Conservation (phyloP, 371 early-diverging fungal genomes). For the Rhizomucor miehei region DNA sequence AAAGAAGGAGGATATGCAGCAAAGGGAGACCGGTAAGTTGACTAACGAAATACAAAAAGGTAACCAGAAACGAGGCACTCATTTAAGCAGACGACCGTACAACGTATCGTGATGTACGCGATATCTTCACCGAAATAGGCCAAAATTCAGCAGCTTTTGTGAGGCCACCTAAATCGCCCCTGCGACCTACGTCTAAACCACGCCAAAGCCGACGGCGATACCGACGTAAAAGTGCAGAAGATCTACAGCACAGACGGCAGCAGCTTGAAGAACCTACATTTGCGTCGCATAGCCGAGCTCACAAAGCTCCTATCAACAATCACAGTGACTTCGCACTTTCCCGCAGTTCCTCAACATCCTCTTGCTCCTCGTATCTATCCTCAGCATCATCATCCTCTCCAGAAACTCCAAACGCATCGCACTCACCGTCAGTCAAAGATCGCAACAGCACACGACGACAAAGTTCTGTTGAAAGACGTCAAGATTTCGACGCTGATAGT, state of each 20-base stretch:
- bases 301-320: not conserved
- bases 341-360: conserved; percentile 22
- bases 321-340: conserved; percentile 9
- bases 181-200: conserved; percentile 18
- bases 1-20: not conserved
- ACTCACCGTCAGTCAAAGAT: conserved; percentile 6
- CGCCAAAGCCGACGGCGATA: conserved; percentile 3
- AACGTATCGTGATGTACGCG: conserved; percentile 33
- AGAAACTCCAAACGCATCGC: conserved; percentile 12
- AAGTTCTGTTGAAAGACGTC: conserved; percentile 13
- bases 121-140: conserved; percentile 18
- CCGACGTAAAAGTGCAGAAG: conserved; percentile 14
- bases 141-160: conserved; percentile 15
- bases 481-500: conserved; percentile 15
- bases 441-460: conserved; percentile 18
- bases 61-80: too few relatives aligned
- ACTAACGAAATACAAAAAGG: too few relatives aligned
- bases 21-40: not conserved
- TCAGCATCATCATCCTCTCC: conserved; percentile 13
- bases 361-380: conserved; percentile 18
- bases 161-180: conserved; percentile 43
- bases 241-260: conserved; percentile 8
- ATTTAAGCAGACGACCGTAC: conserved; percentile 1
- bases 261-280: conserved; percentile 12
- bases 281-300: conserved; percentile 5